Base-by-base conservation (phyloP, 768 basidiomycete genomes). In the Pluteus cervinus region DNA sequence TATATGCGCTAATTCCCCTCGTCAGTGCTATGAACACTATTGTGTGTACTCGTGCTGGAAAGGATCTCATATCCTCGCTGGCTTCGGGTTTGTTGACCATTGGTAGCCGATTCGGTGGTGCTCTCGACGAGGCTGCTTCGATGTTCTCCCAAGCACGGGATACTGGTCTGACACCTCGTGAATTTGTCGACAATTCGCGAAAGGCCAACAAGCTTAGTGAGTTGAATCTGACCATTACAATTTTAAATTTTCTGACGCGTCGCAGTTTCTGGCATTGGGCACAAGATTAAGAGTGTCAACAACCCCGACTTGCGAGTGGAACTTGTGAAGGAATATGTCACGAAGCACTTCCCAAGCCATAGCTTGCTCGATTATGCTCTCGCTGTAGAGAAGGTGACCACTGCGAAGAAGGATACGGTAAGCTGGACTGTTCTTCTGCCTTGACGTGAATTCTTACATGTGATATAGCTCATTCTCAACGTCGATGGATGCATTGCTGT, bases 221-320 rank as follows among this genome's bases (percentile, higher is more conserved):
- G 81, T 76, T 16, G 26, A 20, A 30, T 40, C n/a, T n/a, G n/a
- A n/a, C n/a, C n/a, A n/a, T n/a, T n/a, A n/a, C n/a, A n/a, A n/a
- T n/a, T n/a, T n/a, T n/a, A n/a, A n/a, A n/a, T n/a, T n/a, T n/a
- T n/a, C n/a, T n/a, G n/a, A n/a, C n/a, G n/a, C n/a, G n/a, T n/a
- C n/a, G 24, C 46, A 86, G 86, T 97, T 72, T 86, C 82, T 48
- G 94, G 94, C 71, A 99, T 99, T 49, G 94, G 94, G 31, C 94
- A 99, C 81, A 98, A 98, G 79, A 96, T 99, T 75, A 99, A 99
- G 81, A 90, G 85, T 48, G 87, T 91, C 47, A 92, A 89, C 66
- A 93, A 93, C 77, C 90, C 89, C 33, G 89, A 92, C 71, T 72
- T 89, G 31, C 86, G 87, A 56, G 87, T 91, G 44, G 85, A 89